Evolutionary conservation across 2,329 filamentous ascomycete species (phyloP).

Genomic region (Ophiosphaerella korrae): DNA sequence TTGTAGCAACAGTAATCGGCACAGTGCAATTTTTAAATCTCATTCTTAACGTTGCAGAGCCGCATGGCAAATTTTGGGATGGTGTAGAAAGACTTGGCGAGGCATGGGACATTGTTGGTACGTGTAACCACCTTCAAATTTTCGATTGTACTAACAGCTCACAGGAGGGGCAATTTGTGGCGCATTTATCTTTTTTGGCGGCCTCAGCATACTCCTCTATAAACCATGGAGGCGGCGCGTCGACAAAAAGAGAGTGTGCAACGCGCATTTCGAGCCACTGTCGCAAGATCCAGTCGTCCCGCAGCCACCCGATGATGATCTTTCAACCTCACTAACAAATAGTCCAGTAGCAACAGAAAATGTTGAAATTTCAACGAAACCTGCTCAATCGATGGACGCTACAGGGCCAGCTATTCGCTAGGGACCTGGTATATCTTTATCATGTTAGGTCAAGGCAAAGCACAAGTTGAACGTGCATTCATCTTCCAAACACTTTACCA

Average conservation of each 20-base stretch:
- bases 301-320: not conserved
- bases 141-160: conserved; percentile 3
- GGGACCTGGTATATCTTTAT: not conserved
- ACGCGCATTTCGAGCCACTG: conserved; percentile 37
- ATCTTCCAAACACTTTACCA: too few species aligned
- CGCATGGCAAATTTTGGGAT: conserved; percentile 84
- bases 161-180: conserved; percentile 76
- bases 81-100: conserved; percentile 66
- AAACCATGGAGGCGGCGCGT: conserved; percentile 74
- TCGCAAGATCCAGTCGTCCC: conserved; percentile 11
- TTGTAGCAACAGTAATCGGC: conserved; percentile 85
- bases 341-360: not conserved
- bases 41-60: conserved; percentile 74
- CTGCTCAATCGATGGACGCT: not conserved
- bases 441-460: too few species aligned
- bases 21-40: conserved; percentile 82
- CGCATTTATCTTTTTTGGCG: conserved; percentile 77
- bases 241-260: conserved; percentile 46
- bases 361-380: not conserved
- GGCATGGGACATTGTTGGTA: conserved; percentile 45
- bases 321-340: not conserved
- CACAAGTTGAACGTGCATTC: too few species aligned
- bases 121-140: conserved; percentile 35
- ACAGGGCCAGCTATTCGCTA: not conserved
- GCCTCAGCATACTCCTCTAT: conserved; percentile 75